Evolutionary conservation across 2,329 filamentous ascomycete species (phyloP), one percentile per base, ranked within the genome.

Genomic region (Stagonosporopsis vannaccii): DNA sequence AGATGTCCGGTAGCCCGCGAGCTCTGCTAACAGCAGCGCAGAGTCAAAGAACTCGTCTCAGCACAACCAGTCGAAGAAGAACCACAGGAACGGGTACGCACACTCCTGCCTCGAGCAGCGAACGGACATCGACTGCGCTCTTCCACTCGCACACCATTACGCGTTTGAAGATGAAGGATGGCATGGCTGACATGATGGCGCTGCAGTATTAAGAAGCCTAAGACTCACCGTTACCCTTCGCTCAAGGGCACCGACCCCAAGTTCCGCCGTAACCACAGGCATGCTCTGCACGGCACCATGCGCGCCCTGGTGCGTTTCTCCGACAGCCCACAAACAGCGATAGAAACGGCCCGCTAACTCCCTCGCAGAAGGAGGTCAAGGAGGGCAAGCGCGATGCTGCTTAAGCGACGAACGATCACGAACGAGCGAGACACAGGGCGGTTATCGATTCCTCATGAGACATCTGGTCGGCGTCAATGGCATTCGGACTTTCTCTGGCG

Each of bases 31-130:
- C 40, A 43, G 26, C 36, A 37, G 50, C 58, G 56, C 80, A 97
- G 93, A 98, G 88, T 98, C 95, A 77, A 98, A 98, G 92, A 98
- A 98, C 90, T 96, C 92, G 85, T 97, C 94, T 78, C 94, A 98
- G 87, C 92, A 97, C 86, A 97, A 97, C 85, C 90, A 95, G 89
- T 88, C 87, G 81, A 90, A 90, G 86, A 99, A 99, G 91, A 93
- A 92, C 84, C 95, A 99, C 90, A 89, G 90, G 80, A 99, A 99
- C 87, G 95, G 95, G 94, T 97, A 90, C 76, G 89, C 84, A 62
- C 49, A 60, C 58, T 56, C 56, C 46, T 30, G 17, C 43, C 42
- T 28, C 53, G 56, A 55, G 52, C 60, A 56, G 48, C 56, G 39
- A 57, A 44, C 17, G 33, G 41, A 22, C 46, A 44, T 35, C 32